Conservation (phyloP, 345 rosid species). For the Gossypium thurberi region DNA sequence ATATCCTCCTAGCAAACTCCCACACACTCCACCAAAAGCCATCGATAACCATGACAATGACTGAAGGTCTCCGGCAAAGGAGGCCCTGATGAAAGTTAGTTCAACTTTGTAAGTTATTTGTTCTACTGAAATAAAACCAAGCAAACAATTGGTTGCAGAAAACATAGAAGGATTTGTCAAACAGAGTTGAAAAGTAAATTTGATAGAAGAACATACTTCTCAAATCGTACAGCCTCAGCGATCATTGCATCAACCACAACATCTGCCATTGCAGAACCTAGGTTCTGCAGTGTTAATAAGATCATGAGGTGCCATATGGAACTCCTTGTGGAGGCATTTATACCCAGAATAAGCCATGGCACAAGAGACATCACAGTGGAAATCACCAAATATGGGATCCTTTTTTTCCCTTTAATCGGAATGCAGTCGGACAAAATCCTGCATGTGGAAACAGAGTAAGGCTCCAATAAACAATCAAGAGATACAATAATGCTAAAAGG, state of each 20-base stretch:
- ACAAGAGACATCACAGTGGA: slow-evolving; percentile 71
- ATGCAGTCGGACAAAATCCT: slow-evolving; percentile 91
- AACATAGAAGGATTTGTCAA: neutral
- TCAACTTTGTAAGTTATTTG: neutral
- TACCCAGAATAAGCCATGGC: slow-evolving; percentile 84
- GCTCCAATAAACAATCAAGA: slow-evolving; percentile 1
- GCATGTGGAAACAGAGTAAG: slow-evolving; percentile 17
- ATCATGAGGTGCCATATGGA: slow-evolving; percentile 54
- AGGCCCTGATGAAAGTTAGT: slow-evolving; percentile 43
- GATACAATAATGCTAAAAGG: slow-evolving; percentile 2
- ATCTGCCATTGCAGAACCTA: slow-evolving; percentile 97
- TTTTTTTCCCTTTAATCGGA: slow-evolving; percentile 75
- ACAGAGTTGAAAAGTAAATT: slow-evolving; percentile 1
- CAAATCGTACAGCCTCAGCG: slow-evolving; percentile 82
- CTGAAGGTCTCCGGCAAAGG: slow-evolving; percentile 95
- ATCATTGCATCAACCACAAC: slow-evolving; percentile 97
- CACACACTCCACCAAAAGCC: slow-evolving; percentile 90
- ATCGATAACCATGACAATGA: slow-evolving; percentile 84
- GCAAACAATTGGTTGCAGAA: neutral
- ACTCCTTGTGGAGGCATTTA: slow-evolving; percentile 43
- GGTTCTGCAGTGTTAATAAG: slow-evolving; percentile 75
- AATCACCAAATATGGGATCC: slow-evolving; percentile 76
- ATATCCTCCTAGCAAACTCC: slow-evolving; percentile 87
- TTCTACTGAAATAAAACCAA: neutral
- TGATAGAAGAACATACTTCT: slow-evolving; percentile 37